Conservation (phyloP, 306 rosid species). For the Castanea mollissima region DNA sequence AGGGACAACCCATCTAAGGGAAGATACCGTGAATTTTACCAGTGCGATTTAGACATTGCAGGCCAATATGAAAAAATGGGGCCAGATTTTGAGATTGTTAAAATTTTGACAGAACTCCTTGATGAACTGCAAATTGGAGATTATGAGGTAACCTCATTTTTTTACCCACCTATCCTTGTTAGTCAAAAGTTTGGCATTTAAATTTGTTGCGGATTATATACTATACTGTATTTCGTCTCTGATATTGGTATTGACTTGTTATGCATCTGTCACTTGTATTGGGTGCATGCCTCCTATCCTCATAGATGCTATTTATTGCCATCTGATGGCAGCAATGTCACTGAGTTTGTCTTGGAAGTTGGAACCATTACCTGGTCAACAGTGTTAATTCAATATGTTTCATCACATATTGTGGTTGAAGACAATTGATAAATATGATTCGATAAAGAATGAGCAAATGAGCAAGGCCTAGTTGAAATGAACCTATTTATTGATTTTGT, state of each 20-base stretch:
- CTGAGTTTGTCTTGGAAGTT: background rate
- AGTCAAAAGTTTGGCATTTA: background rate
- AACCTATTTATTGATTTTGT: too few relatives aligned
- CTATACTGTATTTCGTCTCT: background rate
- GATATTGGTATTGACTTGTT: background rate
- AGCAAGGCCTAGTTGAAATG: too few relatives aligned
- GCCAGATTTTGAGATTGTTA: constrained; percentile 85
- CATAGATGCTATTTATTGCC: background rate
- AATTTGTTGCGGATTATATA: background rate
- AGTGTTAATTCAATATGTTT: background rate
- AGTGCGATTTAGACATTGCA: constrained; percentile 94
- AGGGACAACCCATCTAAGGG: constrained; percentile 98
- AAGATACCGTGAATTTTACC: constrained; percentile 95
- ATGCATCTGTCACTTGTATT: background rate
- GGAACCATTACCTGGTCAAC: background rate
- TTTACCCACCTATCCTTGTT: background rate
- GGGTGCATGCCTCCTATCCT: background rate
- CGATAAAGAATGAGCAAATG: too few relatives aligned
- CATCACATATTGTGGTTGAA: background rate
- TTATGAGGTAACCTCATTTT: constrained; percentile 58
- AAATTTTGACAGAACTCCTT: constrained; percentile 82
- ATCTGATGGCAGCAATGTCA: background rate
- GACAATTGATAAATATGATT: too few relatives aligned
- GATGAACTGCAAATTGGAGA: constrained; percentile 84
- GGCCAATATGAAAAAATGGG: constrained; percentile 85